Evolutionary conservation across 257 asterid species (phyloP), one percentile per base, ranked within the genome.

Genomic region (Salvia rosmarinus): DNA sequence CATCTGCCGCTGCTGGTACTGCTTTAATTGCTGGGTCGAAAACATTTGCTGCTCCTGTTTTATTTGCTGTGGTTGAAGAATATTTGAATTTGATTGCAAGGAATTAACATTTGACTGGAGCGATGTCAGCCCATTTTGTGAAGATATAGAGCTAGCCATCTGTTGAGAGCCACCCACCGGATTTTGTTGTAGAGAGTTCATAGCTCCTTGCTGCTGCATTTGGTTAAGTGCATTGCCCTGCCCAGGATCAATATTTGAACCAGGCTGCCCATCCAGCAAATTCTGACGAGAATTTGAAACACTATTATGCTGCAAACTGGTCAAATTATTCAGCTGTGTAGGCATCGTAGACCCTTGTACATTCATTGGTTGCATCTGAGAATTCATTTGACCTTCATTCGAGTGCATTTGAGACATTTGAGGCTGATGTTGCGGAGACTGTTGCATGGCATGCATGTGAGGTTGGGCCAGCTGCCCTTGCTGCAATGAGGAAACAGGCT

Each of bases 21-120:
- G 97, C 64, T 91, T 87, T 46, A 86, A 14, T 75, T 90, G 96
- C 79, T 91, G 98, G 19, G 73, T 77, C 3, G 88, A 75, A 56
- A 83, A 83, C 80, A 90, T 74, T 68, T 81, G 96, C 67, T 88
- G 99, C 70, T 91, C 97, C 82, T 86, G 92, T 82, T 89, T 89
- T 74, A 89, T 70, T 67, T 86, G 97, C 78, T 87, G 97, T 9
- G 85, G 79, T 77, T 86, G 99, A 73, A 86, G 88, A 67, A 88
- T 67, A 80, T 76, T 85, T 34, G 96, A 77, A 72, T 79, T 88
- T 56, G 83, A 64, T 78, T 88, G 98, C 19, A 89, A 55, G 25
- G 89, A 62, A 81, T 82, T 87, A 46, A 75, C 83, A 85, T 84
- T 88, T 70, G 97, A 67, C 81, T 83, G 96, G 71, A 87, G 72